phyloP scores from a whole-genome alignment of 805 yeast species.

The Candida ipomoeae region DNA sequence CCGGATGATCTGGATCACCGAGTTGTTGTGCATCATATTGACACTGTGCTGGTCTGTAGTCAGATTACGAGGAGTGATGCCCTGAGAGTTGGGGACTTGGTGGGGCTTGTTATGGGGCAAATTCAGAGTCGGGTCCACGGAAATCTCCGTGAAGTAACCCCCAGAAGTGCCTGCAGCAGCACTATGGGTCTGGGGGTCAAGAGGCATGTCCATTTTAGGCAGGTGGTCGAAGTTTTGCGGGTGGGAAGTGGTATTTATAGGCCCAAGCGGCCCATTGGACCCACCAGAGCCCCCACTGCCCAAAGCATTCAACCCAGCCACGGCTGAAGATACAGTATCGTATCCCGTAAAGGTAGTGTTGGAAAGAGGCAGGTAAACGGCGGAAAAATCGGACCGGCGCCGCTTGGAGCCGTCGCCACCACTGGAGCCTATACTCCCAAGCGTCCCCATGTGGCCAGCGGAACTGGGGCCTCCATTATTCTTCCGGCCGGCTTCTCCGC shows the following conservation, averaged over 20 bases:
- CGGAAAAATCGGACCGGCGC: constrained; percentile 11
- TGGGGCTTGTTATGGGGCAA: constrained; percentile 40
- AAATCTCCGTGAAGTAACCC: constrained; percentile 42
- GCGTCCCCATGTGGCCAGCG: constrained; percentile 1
- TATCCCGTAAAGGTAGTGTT: constrained; percentile 38
- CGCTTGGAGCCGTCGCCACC: constrained; percentile 4
- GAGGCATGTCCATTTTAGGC: constrained; percentile 24
- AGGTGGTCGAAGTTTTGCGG: constrained; percentile 23
- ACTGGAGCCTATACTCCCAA: background rate
- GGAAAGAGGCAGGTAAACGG: constrained; percentile 33
- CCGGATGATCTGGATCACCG: constrained; percentile 38
- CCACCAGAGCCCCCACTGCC: constrained; percentile 18
- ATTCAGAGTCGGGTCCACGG: constrained; percentile 44
- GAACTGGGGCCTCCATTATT: background rate
- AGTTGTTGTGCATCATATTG: constrained; percentile 30
- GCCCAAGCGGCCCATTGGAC: constrained; percentile 5
- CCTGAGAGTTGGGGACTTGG: constrained; percentile 20
- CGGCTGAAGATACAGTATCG: constrained; percentile 39
- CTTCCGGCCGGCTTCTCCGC: constrained; percentile 6
- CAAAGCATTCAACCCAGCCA: constrained; percentile 43
- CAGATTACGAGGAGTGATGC: constrained; percentile 16
- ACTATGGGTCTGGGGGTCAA: constrained; percentile 31
- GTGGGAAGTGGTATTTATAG: constrained; percentile 17
- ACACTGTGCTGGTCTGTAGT: constrained; percentile 12
- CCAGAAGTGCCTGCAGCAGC: constrained; percentile 31